Evolutionary conservation across 2,329 filamentous ascomycete species (phyloP), one percentile per base, ranked within the genome.

Genomic region (Ambrosiella beaveri): DNA sequence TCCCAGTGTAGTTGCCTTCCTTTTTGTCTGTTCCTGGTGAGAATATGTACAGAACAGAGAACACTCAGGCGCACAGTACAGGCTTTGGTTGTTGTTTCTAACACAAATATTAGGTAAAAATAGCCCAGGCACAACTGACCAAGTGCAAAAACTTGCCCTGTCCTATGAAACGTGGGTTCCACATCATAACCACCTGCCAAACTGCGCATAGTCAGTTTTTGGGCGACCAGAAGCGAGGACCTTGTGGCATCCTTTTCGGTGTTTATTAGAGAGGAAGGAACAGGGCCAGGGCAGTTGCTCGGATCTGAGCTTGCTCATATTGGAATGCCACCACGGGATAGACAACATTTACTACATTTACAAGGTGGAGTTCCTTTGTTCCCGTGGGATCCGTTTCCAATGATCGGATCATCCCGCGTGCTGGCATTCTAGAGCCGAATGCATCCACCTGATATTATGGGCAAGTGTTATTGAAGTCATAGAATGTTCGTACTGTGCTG

Each of bases 101-200:
- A 4, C 27, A 27, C 2, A 27, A 27, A 12, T 12, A 41, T 12
- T 35, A 19, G 13, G 47, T 35, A 51, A 51, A 27, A 41, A 41
- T 11, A n/a, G 1, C 11, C 5, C 47, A 51, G 47, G 27, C 8
- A 51, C 47, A 51, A 37, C 27, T n/a, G 13, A 36, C 3, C 4
- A 11, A 36, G 11, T 35, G 51, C 49, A 57, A 57, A 51, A 57
- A 8, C 15, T 40, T 47, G 8, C 50, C 17, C 8, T 40, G 37
- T n/a, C 35, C 37, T 7, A 12, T 37, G 35, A 49, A 54, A 54
- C 27, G 38, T 17, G 45, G 38, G 38, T 54, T 54, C 38, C 11
- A 7, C 15, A 17, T 37, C 27, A 50, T 36, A 58, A 59, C 39
- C 58, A 59, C 49, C 54, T 54, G 54, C 49, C 58, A 54, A 59